Conservation (phyloP, 495 filamentous ascomycete genomes). For the Pyronema omphalodes region DNA sequence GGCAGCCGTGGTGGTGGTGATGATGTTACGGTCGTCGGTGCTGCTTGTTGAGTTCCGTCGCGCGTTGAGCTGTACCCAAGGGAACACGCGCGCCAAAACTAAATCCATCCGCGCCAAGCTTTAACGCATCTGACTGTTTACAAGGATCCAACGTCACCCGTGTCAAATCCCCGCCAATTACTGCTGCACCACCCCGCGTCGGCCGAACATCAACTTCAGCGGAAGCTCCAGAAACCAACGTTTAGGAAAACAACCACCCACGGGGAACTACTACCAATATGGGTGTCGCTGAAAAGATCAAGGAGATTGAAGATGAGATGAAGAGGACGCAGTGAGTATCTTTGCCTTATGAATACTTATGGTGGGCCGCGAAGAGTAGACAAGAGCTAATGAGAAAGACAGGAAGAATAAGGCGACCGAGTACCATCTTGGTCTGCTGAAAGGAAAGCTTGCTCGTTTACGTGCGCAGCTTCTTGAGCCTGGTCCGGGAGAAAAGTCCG, state of each 20-base stretch:
- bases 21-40: too few relatives aligned
- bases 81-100: neutral
- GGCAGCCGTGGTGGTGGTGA: neutral
- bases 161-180: neutral
- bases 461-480: conserved; percentile 93
- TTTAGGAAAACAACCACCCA: conserved; percentile 8
- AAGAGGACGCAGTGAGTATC: conserved; percentile 54
- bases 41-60: neutral
- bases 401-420: conserved; percentile 97
- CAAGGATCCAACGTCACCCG: neutral
- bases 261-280: conserved; percentile 41
- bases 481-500: conserved; percentile 55
- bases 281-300: conserved; percentile 99
- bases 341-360: too few relatives aligned
- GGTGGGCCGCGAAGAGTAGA: too few relatives aligned
- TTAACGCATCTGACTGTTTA: neutral
- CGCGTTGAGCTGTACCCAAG: neutral
- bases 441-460: conserved; percentile 94
- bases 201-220: neutral
- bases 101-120: neutral
- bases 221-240: too few relatives aligned
- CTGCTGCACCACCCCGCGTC: neutral
- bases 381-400: conserved; percentile 3
- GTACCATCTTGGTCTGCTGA: conserved; percentile 93
- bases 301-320: conserved; percentile 99